Evolutionary conservation across 257 asterid species (phyloP).

Genomic region (Capsicum rhomboideum): DNA sequence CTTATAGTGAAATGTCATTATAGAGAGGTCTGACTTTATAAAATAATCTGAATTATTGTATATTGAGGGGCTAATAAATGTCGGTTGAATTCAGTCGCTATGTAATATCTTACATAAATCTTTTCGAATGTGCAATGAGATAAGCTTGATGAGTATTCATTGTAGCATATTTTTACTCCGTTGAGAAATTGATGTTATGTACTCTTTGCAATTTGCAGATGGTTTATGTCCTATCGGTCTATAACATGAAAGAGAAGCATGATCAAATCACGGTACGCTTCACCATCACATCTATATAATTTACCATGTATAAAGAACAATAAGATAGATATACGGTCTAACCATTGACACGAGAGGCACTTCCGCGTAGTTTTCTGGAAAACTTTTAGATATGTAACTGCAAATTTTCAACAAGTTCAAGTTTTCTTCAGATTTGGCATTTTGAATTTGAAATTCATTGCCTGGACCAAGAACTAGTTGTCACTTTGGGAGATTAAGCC

Average conservation of each 20-base stretch:
- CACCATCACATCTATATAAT: neutral
- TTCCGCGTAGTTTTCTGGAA: neutral
- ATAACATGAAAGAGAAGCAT: conserved; percentile 74
- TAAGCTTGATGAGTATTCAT: neutral
- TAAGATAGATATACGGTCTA: neutral
- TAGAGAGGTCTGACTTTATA: too few relatives aligned
- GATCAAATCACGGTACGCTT: conserved; percentile 57
- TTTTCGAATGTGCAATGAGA: neutral
- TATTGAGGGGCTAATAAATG: too few relatives aligned
- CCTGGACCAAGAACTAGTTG: neutral
- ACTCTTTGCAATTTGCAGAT: conserved; percentile 36
- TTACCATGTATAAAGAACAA: neutral
- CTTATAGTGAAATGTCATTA: too few relatives aligned
- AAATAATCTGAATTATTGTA: too few relatives aligned
- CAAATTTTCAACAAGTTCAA: neutral
- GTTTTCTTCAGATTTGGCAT: neutral
- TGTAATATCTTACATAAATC: neutral
- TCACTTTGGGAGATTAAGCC: neutral
- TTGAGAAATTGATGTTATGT: neutral
- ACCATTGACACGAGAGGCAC: neutral
- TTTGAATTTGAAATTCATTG: neutral
- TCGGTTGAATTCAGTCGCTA: neutral
- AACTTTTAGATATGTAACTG: neutral
- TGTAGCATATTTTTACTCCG: neutral
- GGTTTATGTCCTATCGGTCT: conserved; percentile 82